Percentiles rank a stretch among this genome's conserved stretches.
These are phyloP conservation scores for Begonia masoniana DNA, from an alignment of 306 rosid genomes.

Conservation along the genomic window DNA sequence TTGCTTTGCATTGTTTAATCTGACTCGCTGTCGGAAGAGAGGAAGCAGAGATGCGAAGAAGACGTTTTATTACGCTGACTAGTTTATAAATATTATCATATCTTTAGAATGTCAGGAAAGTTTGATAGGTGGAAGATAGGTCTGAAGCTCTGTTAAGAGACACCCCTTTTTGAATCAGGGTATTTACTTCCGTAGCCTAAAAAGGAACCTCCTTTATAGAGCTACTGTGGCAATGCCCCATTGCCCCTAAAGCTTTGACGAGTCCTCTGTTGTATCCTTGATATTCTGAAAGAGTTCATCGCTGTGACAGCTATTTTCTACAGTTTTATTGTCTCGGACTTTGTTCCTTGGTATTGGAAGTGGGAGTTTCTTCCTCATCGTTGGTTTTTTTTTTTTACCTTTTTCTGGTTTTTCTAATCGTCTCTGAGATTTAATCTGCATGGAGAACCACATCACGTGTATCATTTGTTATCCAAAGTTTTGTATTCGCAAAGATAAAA, in stretches of 20 bases:
- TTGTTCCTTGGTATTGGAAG: slow-evolving; percentile 13
- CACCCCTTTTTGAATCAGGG: slow-evolving; percentile 15
- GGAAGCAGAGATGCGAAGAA: slow-evolving; percentile 5
- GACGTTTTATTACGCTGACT: background rate
- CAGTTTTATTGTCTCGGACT: slow-evolving; percentile 28
- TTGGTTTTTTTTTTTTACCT: background rate
- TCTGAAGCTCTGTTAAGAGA: slow-evolving; percentile 18
- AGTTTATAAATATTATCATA: slow-evolving; percentile 19
- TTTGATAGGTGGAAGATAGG: slow-evolving; percentile 32
- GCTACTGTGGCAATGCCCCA: slow-evolving; percentile 12
- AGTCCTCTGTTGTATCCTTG: slow-evolving; percentile 49
- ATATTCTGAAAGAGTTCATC: slow-evolving; percentile 70
- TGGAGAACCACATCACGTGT: slow-evolving; percentile 9
- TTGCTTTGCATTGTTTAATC: slow-evolving; percentile 14
- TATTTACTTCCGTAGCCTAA: slow-evolving; percentile 41
- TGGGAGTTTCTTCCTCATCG: slow-evolving; percentile 31
- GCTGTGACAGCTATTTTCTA: slow-evolving; percentile 64
- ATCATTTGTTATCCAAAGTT: too few species aligned
- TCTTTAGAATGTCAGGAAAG: slow-evolving; percentile 47
- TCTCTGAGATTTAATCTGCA: slow-evolving; percentile 24
- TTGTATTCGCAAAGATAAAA: too few species aligned
- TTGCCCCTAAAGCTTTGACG: slow-evolving; percentile 16
- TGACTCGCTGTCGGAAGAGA: slow-evolving; percentile 34
- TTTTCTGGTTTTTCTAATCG: slow-evolving; percentile 21
- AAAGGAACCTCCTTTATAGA: slow-evolving; percentile 27